These are phyloP conservation scores for Rhododendron henanense DNA, from an alignment of 148 eudicot species.

Conservation along the genomic window DNA sequence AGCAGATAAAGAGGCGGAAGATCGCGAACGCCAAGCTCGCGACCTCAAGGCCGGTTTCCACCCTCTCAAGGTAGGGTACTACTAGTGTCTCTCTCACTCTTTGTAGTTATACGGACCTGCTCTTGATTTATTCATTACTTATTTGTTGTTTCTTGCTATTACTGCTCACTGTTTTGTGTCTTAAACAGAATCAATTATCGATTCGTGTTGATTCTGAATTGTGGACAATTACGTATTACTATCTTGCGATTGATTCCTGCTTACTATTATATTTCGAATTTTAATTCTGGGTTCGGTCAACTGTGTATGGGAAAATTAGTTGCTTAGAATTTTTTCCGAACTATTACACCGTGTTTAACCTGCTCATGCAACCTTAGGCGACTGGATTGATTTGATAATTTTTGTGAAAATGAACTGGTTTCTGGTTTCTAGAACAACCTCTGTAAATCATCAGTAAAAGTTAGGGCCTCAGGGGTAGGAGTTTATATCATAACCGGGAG, in stretches of 20 bases:
- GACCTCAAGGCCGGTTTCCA: constrained; percentile 83
- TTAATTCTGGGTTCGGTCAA: not conserved
- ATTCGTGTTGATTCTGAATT: not conserved
- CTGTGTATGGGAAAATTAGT: not conserved
- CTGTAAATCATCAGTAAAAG: not conserved
- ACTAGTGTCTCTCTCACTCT: not conserved
- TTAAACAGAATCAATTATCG: not conserved
- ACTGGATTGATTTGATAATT: not conserved
- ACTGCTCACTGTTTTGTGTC: not conserved
- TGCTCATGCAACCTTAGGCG: not conserved
- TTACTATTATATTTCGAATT: not conserved
- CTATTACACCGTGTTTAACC: not conserved
- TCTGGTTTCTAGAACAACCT: not conserved
- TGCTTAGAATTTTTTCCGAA: not conserved
- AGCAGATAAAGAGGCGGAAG: constrained; percentile 43
- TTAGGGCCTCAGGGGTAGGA: not conserved
- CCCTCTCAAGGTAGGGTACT: constrained; percentile 47
- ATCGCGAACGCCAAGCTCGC: constrained; percentile 64
- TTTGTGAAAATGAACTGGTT: not conserved
- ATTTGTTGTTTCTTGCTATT: not conserved
- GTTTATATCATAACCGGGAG: not conserved
- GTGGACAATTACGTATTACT: not conserved
- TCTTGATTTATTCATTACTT: not conserved
- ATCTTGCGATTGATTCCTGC: not conserved
- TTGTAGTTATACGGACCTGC: not conserved